Percentiles rank a stretch among this genome's conserved stretches.
These are phyloP conservation scores for Plasmodium ovale DNA, from an alignment of 169 alveolate genomes.

Conservation along the genomic window DNA sequence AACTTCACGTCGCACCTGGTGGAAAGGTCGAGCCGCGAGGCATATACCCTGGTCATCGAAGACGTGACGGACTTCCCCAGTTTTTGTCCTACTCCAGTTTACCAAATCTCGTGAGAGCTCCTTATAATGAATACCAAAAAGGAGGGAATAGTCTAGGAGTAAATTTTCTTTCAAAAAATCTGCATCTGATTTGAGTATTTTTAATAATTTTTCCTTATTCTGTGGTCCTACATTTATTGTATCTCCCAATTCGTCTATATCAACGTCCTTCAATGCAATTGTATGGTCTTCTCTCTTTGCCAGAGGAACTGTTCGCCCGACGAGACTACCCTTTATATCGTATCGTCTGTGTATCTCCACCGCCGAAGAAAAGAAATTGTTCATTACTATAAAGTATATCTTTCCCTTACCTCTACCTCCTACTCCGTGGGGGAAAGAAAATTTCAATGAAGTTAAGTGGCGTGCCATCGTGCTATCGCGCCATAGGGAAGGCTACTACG, in stretches of 20 bases:
- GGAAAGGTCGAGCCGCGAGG: slow-evolving; percentile 35
- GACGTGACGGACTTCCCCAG: slow-evolving; percentile 34
- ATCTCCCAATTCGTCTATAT: slow-evolving; percentile 86
- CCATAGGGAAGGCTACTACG: neutral
- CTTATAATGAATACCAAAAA: slow-evolving; percentile 91
- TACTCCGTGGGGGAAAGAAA: slow-evolving; percentile 30
- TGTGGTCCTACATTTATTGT: slow-evolving; percentile 83
- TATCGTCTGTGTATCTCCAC: slow-evolving; percentile 92
- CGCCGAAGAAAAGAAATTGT: slow-evolving; percentile 95
- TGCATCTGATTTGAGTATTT: slow-evolving; percentile 87
- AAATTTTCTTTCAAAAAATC: slow-evolving; percentile 86
- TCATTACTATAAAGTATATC: slow-evolving; percentile 96
- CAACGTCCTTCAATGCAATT: slow-evolving; percentile 93
- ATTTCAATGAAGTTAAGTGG: too few relatives aligned
- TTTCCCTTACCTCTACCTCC: slow-evolving; percentile 80
- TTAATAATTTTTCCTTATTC: slow-evolving; percentile 80
- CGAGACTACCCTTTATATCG: slow-evolving; percentile 94
- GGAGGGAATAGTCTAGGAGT: slow-evolving; percentile 93
- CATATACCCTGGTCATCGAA: slow-evolving; percentile 47
- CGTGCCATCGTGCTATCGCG: neutral
- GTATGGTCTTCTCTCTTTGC: slow-evolving; percentile 88
- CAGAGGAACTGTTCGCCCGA: slow-evolving; percentile 90
- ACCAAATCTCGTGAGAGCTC: slow-evolving; percentile 77
- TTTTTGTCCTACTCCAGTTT: slow-evolving; percentile 76
- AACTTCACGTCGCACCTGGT: slow-evolving; percentile 5